Percentiles rank a stretch among this genome's conserved stretches.
These are phyloP conservation scores for Nakaseomyces kungkrabaensis DNA, from an alignment of 1,139 yeast genomes.

Conservation along the genomic window DNA sequence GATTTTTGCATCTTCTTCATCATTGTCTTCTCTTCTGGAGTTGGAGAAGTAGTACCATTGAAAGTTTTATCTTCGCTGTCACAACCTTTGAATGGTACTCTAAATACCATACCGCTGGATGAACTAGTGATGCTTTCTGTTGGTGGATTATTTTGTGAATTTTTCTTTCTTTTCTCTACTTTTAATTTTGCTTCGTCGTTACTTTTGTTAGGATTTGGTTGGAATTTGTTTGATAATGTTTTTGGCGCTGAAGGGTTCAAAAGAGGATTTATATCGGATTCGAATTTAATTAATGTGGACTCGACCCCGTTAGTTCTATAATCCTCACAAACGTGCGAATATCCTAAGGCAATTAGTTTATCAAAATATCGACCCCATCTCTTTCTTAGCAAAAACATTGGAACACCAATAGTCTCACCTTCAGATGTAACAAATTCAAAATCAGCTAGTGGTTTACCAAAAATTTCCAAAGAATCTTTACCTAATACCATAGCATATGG, in stretches of 20 bases:
- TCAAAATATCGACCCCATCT: conserved; percentile 72
- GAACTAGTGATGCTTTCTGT: conserved; percentile 22
- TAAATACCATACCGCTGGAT: conserved; percentile 33
- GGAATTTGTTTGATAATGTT: background rate
- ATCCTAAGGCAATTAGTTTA: conserved; percentile 49
- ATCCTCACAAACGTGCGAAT: conserved; percentile 34
- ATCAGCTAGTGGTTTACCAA: conserved; percentile 54
- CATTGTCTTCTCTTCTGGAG: conserved; percentile 1
- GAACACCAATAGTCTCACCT: conserved; percentile 59
- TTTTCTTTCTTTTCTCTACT: conserved; percentile 3
- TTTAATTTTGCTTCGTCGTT: background rate
- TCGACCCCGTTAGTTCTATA: conserved; percentile 14
- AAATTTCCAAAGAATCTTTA: conserved; percentile 59
- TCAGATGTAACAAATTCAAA: conserved; percentile 59
- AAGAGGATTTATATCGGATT: background rate
- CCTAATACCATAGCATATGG: conserved; percentile 71
- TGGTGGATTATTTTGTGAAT: background rate
- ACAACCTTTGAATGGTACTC: conserved; percentile 48
- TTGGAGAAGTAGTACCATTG: conserved; percentile 1
- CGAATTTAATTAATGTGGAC: conserved; percentile 7
- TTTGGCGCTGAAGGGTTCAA: background rate
- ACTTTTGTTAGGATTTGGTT: background rate
- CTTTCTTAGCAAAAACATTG: conserved; percentile 48
- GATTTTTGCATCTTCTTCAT: conserved; percentile 1
- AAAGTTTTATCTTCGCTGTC: background rate